Base-by-base conservation (phyloP, 352 stramenopile genomes). In the Phytophthora hibernalis region DNA sequence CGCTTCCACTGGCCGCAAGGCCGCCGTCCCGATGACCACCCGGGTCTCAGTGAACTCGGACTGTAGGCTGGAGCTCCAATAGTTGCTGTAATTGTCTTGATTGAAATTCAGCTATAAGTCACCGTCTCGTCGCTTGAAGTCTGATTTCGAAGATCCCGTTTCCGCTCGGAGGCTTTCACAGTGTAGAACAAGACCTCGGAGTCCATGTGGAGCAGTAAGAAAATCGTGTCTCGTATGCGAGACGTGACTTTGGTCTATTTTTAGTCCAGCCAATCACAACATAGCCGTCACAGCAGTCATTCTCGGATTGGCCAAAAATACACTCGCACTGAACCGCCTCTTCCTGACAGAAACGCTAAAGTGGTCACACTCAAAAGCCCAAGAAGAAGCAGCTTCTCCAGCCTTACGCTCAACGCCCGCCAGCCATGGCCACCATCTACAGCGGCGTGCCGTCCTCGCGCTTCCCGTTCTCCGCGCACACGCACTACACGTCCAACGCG, bases 391-490 rank as follows among this genome's bases (percentile, higher is more conserved):
- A 6, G 44, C 8, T 4, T 31, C 7, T 24, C 20, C 20, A 30
- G 31, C 20, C 10, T 21, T n/a, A 21, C 18, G 15, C 13, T 20
- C 26, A 5, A 7, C 20, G 26, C 26, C 26, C 9, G 26, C 15
- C n/a, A 54, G 54, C 28, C 45, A 90, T 90, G 76, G 82, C 84
- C 38, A 87, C 84, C 16, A 87, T 91, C 33, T 93, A 93, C 74
- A 85, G 84, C 61, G 77, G 74, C 45, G 76, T 78, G 49, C 75
- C 79, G 26, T 79, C 79, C 49, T 68, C 77, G 66, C 80, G 82
- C 33, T 87, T 93, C 59, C 73, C 81, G 49, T 89, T 93, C 66
- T 69, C 59, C 40, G 64, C 75, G 18, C 81, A 87, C 57, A 87
- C 80, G 51, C 84, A 93, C 68, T 92, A 92, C 65, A 83, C 81